Base-by-base conservation (phyloP, 495 filamentous ascomycete species). In the Daldinia childiae region DNA sequence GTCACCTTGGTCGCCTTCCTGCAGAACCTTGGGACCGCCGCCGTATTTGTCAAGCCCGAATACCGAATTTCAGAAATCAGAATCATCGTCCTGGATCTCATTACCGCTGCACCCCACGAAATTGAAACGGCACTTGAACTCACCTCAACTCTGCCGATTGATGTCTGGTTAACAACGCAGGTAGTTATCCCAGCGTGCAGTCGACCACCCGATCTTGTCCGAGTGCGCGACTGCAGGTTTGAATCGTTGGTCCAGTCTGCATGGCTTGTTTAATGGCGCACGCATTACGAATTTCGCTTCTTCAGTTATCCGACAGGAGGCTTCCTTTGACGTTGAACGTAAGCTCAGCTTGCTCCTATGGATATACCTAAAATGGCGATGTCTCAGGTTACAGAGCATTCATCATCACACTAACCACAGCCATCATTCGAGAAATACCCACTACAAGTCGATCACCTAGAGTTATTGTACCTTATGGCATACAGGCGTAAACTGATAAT, bases 251-350 rank as follows among this genome's bases (percentile, higher is more conserved):
- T 64, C 81, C 45, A 66, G 76, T 60, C 48, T 74, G 59, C 80
- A 80, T 82, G 68, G 76, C 71, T 21, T 73, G 74, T 8, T 83
- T 83, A 75, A 79, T 79, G 69, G 70, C 79, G 24, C 78, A 77
- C 6, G 67, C 80, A 7, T 80, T 79, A 14, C 69, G 66, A 4
- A 64, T 74, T 17, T 45, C 79, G 58, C 58, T 79, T 19, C 77
- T 78, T 32, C n/a, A 58, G 43, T 54, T 55, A 32, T 15, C 51
- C 51, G 6, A 55, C 27, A 15, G 26, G 15, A 29, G 51, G 15
- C 71, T n/a, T 29, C 67, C 4, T 59, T 79, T 39, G 63, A 17
- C 79, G 54, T 24, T 79, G n/a, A 78, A 64, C 29, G 32, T 75
- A n/a, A 75, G 72, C 34, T 78, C 78, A n/a, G 73, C 59, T 26